A percentile compares a stretch with the other conserved stretches of the same genome.
phyloP scores from a whole-genome alignment of 2,329 filamentous ascomycete species.

The Dothideomycetes sp. region DNA sequence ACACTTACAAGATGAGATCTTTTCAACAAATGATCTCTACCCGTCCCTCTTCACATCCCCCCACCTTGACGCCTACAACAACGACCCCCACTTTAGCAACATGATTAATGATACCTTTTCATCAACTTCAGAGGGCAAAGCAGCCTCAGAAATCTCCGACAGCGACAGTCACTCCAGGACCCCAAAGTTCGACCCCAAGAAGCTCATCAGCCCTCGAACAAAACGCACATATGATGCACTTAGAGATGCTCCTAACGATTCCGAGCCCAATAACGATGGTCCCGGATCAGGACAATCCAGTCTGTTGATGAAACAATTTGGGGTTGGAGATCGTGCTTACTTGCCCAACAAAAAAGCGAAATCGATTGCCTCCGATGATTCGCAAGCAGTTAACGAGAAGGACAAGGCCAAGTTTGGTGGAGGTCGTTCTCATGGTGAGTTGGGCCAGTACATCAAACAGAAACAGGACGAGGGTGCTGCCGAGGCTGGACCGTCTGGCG shows the following conservation, averaged over 20 bases:
- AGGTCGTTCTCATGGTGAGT: slow-evolving; percentile 40
- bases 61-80: not conserved
- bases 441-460: slow-evolving; percentile 56
- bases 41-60: not conserved
- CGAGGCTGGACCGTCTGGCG: slow-evolving; percentile 15
- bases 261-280: slow-evolving; percentile 46
- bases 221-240: not conserved
- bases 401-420: slow-evolving; percentile 33
- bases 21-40: not conserved
- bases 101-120: not conserved
- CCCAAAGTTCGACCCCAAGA: not conserved
- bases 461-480: slow-evolving; percentile 36
- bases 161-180: not conserved
- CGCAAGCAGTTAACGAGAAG: slow-evolving; percentile 28
- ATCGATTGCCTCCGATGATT: not conserved
- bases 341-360: slow-evolving; percentile 3
- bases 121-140: not conserved
- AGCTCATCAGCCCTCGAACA: not conserved
- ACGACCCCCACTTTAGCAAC: not conserved
- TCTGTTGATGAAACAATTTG: not conserved
- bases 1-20: not conserved
- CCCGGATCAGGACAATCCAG: not conserved
- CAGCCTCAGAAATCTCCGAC: not conserved
- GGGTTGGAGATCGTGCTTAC: not conserved
- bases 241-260: not conserved